Evolutionary conservation across 1,139 yeast genomes (phyloP).

Genomic region (Hyphopichia wangnamkhiaoensis): DNA sequence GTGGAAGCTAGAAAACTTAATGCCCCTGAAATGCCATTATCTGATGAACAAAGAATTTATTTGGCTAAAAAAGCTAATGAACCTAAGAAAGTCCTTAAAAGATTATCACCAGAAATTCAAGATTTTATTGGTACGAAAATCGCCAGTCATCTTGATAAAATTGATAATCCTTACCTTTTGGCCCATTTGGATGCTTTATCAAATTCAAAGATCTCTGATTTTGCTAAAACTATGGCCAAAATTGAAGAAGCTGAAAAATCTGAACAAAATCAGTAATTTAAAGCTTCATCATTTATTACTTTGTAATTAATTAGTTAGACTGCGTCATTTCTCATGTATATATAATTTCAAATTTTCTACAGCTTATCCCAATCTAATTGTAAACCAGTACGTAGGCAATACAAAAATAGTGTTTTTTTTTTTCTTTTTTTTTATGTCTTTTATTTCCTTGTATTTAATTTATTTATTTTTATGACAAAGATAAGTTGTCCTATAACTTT

Average conservation of each 20-base stretch:
- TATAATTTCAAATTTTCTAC: too few species aligned
- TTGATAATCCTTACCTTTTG: conserved; percentile 38
- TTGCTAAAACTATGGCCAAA: conserved; percentile 27
- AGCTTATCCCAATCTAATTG: too few species aligned
- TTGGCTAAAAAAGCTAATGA: conserved; percentile 56
- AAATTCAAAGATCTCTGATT: conserved; percentile 29
- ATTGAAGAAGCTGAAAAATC: conserved; percentile 12
- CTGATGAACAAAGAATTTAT: conserved; percentile 63
- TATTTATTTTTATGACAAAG: background rate
- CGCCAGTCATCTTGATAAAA: conserved; percentile 51
- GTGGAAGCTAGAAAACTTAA: conserved; percentile 63
- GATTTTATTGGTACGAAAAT: conserved; percentile 71
- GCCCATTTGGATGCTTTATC: conserved; percentile 45
- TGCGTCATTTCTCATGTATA: conserved; percentile 4
- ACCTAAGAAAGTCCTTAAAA: conserved; percentile 43
- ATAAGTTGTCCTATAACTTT: conserved; percentile 52
- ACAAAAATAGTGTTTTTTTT: too few species aligned
- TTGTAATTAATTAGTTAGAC: background rate
- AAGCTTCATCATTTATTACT: background rate
- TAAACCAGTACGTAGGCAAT: too few species aligned
- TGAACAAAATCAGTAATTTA: background rate
- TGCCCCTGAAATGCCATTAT: conserved; percentile 78
- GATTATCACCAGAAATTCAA: conserved; percentile 67
- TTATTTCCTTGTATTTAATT: too few species aligned
- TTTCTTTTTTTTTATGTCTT: background rate